phyloP scores from a whole-genome alignment of 345 rosid genomes.

The Citrus medica region DNA sequence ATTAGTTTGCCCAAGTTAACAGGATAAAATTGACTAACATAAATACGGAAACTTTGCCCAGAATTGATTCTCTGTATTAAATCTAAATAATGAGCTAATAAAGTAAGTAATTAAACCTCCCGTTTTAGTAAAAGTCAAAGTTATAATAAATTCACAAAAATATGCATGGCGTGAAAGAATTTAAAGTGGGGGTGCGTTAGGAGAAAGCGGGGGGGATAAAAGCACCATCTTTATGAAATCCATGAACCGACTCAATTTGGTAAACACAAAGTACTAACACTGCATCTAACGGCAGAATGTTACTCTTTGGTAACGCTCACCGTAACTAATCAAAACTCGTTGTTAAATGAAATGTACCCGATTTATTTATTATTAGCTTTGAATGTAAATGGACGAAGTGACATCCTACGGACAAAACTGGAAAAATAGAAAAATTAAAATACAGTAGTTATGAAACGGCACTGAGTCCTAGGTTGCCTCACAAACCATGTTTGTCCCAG shows the following conservation, averaged over 20 bases:
- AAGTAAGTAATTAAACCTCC: neutral
- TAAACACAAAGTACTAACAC: no score
- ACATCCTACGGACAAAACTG: neutral
- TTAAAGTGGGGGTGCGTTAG: neutral
- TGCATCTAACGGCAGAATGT: neutral
- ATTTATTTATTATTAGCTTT: neutral
- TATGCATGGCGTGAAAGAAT: neutral
- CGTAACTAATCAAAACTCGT: neutral
- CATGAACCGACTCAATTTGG: neutral
- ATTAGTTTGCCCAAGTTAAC: neutral
- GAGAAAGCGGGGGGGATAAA: neutral
- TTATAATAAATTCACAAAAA: neutral
- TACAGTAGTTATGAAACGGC: conserved; percentile 2
- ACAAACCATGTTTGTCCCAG: conserved; percentile 33
- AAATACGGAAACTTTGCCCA: neutral
- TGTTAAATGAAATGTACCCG: neutral
- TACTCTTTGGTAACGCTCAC: neutral
- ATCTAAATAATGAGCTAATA: neutral
- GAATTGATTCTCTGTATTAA: neutral
- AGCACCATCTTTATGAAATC: neutral
- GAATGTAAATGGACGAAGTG: neutral
- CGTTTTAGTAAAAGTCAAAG: neutral
- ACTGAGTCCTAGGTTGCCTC: conserved; percentile 27
- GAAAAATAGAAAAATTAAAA: neutral
- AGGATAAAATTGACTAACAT: neutral